Conservation (phyloP, 208 protist genomes). For the Acanthamoeba sp. region DNA sequence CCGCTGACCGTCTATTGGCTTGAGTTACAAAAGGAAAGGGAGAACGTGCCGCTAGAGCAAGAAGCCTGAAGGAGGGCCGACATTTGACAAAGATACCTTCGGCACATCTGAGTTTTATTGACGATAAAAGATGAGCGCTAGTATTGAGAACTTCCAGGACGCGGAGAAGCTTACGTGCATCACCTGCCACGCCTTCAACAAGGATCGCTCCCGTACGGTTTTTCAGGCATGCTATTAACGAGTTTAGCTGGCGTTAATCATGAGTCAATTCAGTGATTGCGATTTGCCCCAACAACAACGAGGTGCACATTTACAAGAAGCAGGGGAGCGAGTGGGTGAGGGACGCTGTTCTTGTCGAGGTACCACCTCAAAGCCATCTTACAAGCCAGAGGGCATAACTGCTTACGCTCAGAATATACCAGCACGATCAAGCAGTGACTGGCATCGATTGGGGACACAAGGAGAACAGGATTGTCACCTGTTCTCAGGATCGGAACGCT, state of each 20-base stretch:
- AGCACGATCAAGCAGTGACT: constrained; percentile 93
- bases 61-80: too few species aligned
- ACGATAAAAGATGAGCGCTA: not conserved
- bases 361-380: constrained; percentile 68
- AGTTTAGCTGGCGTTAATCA: not conserved
- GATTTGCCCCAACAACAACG: constrained; percentile 91
- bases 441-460: constrained; percentile 93
- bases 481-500: constrained; percentile 95
- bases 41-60: too few species aligned
- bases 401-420: too few species aligned
- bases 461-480: constrained; percentile 93
- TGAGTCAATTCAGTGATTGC: constrained; percentile 84
- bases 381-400: not conserved
- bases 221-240: not conserved
- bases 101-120: too few species aligned
- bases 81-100: too few species aligned
- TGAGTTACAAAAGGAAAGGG: not conserved
- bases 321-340: constrained; percentile 81
- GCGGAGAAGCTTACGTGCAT: constrained; percentile 82
- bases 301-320: constrained; percentile 91
- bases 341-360: constrained; percentile 82
- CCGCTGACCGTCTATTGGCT: not conserved
- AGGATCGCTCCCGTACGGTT: constrained; percentile 85
- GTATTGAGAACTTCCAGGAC: constrained; percentile 36
- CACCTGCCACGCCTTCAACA: constrained; percentile 92